Conservation (phyloP, 306 rosid species). For the Begonia masoniana region DNA sequence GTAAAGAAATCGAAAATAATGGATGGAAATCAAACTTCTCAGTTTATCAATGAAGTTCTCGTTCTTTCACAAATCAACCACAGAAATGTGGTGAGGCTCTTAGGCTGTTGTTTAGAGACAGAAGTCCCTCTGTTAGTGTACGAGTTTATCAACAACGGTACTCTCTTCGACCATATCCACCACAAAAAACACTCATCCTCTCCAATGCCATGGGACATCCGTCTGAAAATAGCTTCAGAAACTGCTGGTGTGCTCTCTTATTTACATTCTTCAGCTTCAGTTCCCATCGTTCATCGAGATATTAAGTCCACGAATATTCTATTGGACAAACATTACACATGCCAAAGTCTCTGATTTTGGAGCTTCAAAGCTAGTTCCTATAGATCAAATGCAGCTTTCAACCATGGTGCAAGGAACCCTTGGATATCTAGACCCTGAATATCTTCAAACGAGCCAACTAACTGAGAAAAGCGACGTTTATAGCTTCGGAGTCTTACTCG, state of each 20-base stretch:
- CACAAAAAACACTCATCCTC: background rate
- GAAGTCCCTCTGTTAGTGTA: background rate
- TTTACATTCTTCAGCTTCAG: background rate
- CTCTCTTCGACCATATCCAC: constrained; percentile 1
- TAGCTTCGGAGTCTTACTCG: constrained; percentile 48
- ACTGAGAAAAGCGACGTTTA: constrained; percentile 34
- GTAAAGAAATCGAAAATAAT: background rate
- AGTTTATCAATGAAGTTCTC: background rate
- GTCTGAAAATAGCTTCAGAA: background rate
- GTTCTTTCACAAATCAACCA: constrained; percentile 3
- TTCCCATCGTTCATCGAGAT: constrained; percentile 23
- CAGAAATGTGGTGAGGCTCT: constrained; percentile 1
- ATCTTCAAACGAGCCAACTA: constrained; percentile 35
- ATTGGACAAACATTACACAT: background rate
- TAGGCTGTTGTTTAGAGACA: constrained; percentile 1
- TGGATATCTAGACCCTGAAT: constrained; percentile 60
- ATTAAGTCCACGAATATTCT: constrained; percentile 17
- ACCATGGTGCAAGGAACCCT: constrained; percentile 44
- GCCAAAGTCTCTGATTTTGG: constrained; percentile 13
- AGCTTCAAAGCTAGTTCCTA: constrained; percentile 40
- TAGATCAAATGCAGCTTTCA: constrained; percentile 42
- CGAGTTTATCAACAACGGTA: background rate
- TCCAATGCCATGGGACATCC: background rate
- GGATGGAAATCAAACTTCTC: background rate
- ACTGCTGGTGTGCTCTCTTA: constrained; percentile 1